Evolutionary conservation across 176 grass and related monocot species (phyloP).

Genomic region (Oryza australiensis): DNA sequence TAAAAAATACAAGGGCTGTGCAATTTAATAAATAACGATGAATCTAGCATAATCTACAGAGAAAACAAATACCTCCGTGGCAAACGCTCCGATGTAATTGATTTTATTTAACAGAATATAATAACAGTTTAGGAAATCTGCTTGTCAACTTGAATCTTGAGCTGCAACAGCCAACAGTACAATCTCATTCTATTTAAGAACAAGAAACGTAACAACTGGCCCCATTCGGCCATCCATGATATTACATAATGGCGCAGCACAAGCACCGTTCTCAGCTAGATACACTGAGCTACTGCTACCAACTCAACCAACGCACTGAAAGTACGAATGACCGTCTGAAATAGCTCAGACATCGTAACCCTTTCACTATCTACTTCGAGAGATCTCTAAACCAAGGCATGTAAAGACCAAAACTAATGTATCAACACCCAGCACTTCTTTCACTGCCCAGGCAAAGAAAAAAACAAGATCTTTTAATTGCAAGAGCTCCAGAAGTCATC

Average conservation of each 20-base stretch:
- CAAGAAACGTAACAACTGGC: not conserved
- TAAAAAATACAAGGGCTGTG: too few species aligned
- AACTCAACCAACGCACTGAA: conserved; percentile 35
- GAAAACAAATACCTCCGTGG: too few species aligned
- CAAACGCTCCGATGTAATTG: too few species aligned
- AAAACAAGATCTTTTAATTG: not conserved
- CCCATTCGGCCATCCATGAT: not conserved
- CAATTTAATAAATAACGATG: too few species aligned
- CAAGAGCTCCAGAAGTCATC: conserved; percentile 10
- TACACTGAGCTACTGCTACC: conserved; percentile 36
- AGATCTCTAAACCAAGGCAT: not conserved
- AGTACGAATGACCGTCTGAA: conserved; percentile 42
- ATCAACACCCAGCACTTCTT: not conserved
- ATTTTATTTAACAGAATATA: not conserved
- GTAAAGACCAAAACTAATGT: conserved; percentile 15
- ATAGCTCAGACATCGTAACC: conserved; percentile 31
- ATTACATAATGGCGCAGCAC: not conserved
- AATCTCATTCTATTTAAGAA: not conserved
- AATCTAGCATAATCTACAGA: too few species aligned
- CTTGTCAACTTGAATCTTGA: not conserved
- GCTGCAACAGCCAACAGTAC: too few species aligned
- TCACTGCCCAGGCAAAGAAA: conserved; percentile 24
- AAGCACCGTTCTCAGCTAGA: conserved; percentile 9
- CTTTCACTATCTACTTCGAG: conserved; percentile 36
- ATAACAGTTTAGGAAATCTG: not conserved